Evolutionary conservation across 169 alveolate species (phyloP).

Genomic region (Plasmodium malariae): DNA sequence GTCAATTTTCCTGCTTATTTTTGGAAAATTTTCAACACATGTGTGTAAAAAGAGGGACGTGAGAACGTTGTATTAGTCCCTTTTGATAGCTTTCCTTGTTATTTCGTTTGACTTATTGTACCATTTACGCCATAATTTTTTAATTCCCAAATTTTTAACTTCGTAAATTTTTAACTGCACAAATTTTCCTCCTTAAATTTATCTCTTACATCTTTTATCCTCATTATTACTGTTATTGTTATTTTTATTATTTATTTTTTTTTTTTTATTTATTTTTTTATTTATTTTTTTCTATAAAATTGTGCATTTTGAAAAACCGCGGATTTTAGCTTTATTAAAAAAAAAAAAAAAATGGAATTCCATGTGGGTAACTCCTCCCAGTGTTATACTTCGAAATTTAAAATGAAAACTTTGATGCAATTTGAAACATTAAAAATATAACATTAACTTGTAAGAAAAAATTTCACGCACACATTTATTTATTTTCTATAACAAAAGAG

Average conservation of each 20-base stretch:
- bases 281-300: neutral
- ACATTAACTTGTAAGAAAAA: neutral
- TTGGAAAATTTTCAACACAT: neutral
- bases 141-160: too few species aligned
- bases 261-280: slow-evolving; percentile 4
- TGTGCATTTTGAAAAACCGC: neutral
- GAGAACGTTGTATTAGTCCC: neutral
- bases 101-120: too few species aligned
- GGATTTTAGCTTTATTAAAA: neutral
- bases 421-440: neutral
- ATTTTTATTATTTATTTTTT: too few species aligned
- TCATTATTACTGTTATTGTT: too few species aligned
- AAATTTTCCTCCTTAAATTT: too few species aligned
- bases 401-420: neutral
- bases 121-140: too few species aligned
- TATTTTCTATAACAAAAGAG: neutral
- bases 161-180: too few species aligned
- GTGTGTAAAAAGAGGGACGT: slow-evolving; percentile 8
- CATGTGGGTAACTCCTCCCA: neutral
- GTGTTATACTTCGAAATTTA: neutral
- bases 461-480: neutral
- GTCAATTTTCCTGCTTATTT: neutral
- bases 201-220: too few species aligned
- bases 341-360: neutral
- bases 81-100: neutral